Evolutionary conservation across 805 yeast genomes (phyloP).

Genomic region (Kodamaea restingae): DNA sequence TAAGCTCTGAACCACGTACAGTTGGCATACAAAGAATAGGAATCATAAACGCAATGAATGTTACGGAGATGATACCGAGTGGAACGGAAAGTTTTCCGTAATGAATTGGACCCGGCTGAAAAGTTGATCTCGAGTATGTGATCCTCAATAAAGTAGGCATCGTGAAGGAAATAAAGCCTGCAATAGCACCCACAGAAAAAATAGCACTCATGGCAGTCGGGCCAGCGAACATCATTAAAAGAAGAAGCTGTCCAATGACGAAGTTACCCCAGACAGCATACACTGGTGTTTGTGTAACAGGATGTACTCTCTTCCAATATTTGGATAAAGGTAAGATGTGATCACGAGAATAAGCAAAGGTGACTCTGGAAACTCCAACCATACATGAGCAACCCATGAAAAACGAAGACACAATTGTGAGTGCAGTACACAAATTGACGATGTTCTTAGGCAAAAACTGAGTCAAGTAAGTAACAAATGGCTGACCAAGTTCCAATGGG

Average conservation of each 20-base stretch:
- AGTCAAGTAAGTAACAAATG: slow-evolving; percentile 51
- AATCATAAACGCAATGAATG: slow-evolving; percentile 52
- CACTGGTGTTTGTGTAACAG: slow-evolving; percentile 55
- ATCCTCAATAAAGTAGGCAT: slow-evolving; percentile 58
- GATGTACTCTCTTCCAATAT: slow-evolving; percentile 47
- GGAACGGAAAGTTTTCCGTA: slow-evolving; percentile 50
- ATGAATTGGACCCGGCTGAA: slow-evolving; percentile 65
- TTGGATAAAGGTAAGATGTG: slow-evolving; percentile 59
- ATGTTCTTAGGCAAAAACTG: slow-evolving; percentile 44
- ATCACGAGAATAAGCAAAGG: slow-evolving; percentile 66
- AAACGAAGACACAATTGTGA: slow-evolving; percentile 38
- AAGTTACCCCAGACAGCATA: slow-evolving; percentile 61
- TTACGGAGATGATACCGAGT: slow-evolving; percentile 43
- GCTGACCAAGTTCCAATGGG: slow-evolving; percentile 51
- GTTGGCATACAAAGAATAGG: slow-evolving; percentile 59
- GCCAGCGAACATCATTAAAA: slow-evolving; percentile 59
- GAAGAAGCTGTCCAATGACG: slow-evolving; percentile 49
- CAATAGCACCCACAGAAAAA: slow-evolving; percentile 69
- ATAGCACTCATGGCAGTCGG: slow-evolving; percentile 65
- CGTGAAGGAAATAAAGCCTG: slow-evolving; percentile 64
- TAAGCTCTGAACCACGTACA: slow-evolving; percentile 32
- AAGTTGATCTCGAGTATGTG: slow-evolving; percentile 48
- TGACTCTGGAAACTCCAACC: slow-evolving; percentile 64
- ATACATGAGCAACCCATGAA: slow-evolving; percentile 57
- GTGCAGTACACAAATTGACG: slow-evolving; percentile 40